A percentile compares a stretch with the other conserved stretches of the same genome.
Conservation (phyloP, 2,329 filamentous ascomycete species). For the Xylaria sp. region DNA sequence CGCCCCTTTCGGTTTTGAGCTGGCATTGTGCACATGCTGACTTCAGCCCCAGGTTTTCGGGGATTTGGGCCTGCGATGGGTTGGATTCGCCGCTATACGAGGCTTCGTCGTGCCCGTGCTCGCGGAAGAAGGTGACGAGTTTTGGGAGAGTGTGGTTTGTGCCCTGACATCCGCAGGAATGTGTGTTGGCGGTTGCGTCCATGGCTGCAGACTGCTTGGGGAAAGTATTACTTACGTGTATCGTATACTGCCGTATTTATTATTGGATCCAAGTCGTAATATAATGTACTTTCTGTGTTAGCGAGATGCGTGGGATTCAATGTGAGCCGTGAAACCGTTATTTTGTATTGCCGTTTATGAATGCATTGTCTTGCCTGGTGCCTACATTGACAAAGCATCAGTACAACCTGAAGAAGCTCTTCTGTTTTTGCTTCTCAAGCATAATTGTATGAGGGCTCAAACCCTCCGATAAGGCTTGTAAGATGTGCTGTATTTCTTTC, state of each 20-base stretch:
- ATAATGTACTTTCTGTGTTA: too few relatives aligned
- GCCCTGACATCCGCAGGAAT: conserved; percentile 6
- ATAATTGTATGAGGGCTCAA: too few relatives aligned
- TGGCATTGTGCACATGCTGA: conserved; percentile 3
- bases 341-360: too few relatives aligned
- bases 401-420: too few relatives aligned
- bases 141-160: conserved; percentile 11
- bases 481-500: too few relatives aligned
- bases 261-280: too few relatives aligned
- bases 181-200: background rate
- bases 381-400: too few relatives aligned
- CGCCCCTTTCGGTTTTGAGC: conserved; percentile 8
- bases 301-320: too few relatives aligned
- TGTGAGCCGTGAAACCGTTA: too few relatives aligned
- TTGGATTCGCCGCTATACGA: background rate
- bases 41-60: background rate
- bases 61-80: background rate
- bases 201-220: background rate
- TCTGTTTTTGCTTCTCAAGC: too few relatives aligned
- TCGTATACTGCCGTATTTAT: background rate
- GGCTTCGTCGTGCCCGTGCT: background rate
- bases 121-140: conserved; percentile 4
- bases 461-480: too few relatives aligned
- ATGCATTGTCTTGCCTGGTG: too few relatives aligned
- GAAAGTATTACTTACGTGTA: background rate